Percentiles rank a stretch among this genome's conserved stretches.
phyloP scores from a whole-genome alignment of 164 flowering plant species.

The Vitis cinerea region DNA sequence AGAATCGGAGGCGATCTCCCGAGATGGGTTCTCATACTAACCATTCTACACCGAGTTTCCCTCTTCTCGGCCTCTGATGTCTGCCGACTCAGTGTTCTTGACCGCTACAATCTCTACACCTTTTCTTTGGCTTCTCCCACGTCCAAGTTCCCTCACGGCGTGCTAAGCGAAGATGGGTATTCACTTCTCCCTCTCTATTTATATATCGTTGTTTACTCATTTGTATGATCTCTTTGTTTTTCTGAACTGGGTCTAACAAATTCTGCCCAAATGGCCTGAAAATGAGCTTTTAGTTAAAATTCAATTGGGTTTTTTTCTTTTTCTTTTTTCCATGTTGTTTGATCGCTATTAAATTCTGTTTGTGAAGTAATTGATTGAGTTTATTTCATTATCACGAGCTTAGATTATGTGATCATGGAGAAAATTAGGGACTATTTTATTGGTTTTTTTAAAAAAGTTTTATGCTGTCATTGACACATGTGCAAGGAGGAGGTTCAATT shows the following conservation, averaged over 20 bases:
- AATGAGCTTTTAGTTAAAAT: no score
- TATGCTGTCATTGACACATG: no score
- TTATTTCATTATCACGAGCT: no score
- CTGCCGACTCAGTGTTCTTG: constrained; percentile 56
- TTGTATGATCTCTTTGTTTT: neutral
- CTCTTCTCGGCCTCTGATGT: constrained; percentile 25
- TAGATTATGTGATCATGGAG: no score
- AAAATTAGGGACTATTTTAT: no score
- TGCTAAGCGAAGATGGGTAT: constrained; percentile 96
- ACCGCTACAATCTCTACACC: constrained; percentile 52
- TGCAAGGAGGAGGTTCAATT: no score
- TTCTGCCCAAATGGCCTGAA: neutral
- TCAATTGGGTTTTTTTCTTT: neutral
- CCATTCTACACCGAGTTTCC: constrained; percentile 28
- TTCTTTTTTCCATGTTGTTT: neutral
- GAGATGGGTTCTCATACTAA: constrained; percentile 15
- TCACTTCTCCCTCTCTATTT: constrained; percentile 9
- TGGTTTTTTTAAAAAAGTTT: no score
- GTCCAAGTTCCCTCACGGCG: constrained; percentile 68
- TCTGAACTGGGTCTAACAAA: neutral
- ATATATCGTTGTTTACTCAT: neutral
- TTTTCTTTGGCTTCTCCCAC: constrained; percentile 66
- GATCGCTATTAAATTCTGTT: no score
- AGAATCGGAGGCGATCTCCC: constrained; percentile 4
- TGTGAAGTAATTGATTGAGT: no score